These are phyloP conservation scores for Terana coerulea DNA, from an alignment of 768 basidiomycete species.

Conservation along the genomic window DNA sequence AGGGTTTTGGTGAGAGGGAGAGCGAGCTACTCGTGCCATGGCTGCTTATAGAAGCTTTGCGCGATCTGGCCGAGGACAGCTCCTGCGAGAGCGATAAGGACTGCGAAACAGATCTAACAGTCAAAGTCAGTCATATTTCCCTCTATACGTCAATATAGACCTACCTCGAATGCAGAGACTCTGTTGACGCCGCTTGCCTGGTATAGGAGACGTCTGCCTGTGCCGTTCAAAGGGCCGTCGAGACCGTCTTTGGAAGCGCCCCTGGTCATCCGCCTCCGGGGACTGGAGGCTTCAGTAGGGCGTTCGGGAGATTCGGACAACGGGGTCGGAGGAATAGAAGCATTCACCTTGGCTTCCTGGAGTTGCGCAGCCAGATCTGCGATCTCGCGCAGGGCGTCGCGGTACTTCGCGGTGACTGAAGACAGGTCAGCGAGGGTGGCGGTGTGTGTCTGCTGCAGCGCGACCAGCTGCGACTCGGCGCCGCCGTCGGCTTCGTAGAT, in stretches of 20 bases:
- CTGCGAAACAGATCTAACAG: slow-evolving; percentile 79
- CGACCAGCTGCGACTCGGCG: slow-evolving; percentile 59
- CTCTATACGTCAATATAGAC: too few species aligned
- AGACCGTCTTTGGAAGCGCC: slow-evolving; percentile 46
- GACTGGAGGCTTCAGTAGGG: slow-evolving; percentile 40
- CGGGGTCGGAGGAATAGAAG: slow-evolving; percentile 31
- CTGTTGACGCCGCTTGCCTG: slow-evolving; percentile 81
- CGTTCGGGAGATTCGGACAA: slow-evolving; percentile 40
- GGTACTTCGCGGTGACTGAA: slow-evolving; percentile 76
- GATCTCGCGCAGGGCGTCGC: slow-evolving; percentile 86
- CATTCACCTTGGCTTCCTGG: slow-evolving; percentile 75
- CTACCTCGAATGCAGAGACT: slow-evolving; percentile 86
- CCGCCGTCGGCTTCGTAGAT: slow-evolving; percentile 32
- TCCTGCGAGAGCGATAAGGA: slow-evolving; percentile 98
- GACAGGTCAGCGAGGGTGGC: slow-evolving; percentile 79
- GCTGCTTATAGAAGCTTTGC: slow-evolving; percentile 78
- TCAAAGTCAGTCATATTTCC: too few species aligned
- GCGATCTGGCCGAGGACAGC: slow-evolving; percentile 83
- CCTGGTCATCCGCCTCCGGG: slow-evolving; percentile 51
- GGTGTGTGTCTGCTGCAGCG: slow-evolving; percentile 79
- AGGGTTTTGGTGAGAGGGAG: slow-evolving; percentile 63
- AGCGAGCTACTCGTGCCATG: slow-evolving; percentile 64
- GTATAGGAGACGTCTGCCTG: slow-evolving; percentile 77
- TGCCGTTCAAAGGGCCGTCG: slow-evolving; percentile 44
- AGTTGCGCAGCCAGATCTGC: slow-evolving; percentile 91